Evolutionary conservation across 768 basidiomycete genomes (phyloP).

Genomic region (Mycena latifolia): DNA sequence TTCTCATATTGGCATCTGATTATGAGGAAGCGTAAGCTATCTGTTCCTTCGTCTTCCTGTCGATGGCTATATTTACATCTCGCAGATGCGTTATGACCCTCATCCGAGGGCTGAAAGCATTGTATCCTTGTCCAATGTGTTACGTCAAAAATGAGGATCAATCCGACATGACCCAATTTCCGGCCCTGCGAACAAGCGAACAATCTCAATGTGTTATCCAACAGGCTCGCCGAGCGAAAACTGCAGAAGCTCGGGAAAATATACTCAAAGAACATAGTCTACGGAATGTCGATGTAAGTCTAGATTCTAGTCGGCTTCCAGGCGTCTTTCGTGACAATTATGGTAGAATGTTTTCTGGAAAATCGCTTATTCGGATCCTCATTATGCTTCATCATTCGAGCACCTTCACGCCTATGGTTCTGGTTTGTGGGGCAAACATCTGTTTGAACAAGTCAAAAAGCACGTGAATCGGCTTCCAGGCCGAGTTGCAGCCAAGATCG

Average conservation of each 20-base stretch:
- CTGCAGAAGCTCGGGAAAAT: conserved; percentile 35
- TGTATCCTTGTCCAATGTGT: conserved; percentile 54
- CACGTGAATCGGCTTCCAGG: conserved; percentile 27
- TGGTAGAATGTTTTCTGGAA: conserved; percentile 57
- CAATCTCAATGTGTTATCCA: conserved; percentile 32
- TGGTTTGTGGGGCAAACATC: conserved; percentile 50
- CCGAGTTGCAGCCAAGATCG: conserved; percentile 34
- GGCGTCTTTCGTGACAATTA: conserved; percentile 15
- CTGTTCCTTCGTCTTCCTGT: conserved; percentile 13
- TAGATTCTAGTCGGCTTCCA: too few relatives aligned
- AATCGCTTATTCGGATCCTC: conserved; percentile 47
- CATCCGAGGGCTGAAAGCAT: conserved; percentile 43
- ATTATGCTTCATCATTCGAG: conserved; percentile 52
- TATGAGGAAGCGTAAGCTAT: conserved; percentile 60
- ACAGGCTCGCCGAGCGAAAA: conserved; percentile 28
- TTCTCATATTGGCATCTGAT: conserved; percentile 55
- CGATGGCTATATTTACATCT: neutral
- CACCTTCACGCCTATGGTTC: conserved; percentile 49
- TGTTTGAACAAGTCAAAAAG: conserved; percentile 42
- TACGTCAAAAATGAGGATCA: conserved; percentile 45
- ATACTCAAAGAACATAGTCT: conserved; percentile 39
- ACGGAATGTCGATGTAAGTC: conserved; percentile 39
- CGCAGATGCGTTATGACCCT: conserved; percentile 54
- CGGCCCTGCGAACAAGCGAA: conserved; percentile 26
- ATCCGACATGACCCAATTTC: conserved; percentile 32